Percentiles rank a stretch among this genome's conserved stretches.
phyloP scores from a whole-genome alignment of 805 yeast genomes.

The Starmerella potacharoeniae region DNA sequence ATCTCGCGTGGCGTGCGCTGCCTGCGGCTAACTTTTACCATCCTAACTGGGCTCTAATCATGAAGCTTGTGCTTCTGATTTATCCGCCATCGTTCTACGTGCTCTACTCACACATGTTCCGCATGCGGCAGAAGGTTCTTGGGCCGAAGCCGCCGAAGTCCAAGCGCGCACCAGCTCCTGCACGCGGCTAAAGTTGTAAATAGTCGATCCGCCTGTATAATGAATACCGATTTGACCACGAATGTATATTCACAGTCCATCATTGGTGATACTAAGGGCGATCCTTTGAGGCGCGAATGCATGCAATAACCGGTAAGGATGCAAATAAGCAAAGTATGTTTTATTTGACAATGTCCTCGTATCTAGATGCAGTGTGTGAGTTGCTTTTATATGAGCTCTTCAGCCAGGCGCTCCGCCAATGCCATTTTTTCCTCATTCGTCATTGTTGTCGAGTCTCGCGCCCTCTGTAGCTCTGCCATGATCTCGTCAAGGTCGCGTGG shows the following conservation, averaged over 20 bases:
- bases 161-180: not conserved
- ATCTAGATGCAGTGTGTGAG: too few species aligned
- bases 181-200: too few species aligned
- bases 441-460: conserved; percentile 21
- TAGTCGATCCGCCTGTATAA: too few species aligned
- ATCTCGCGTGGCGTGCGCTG: conserved; percentile 57
- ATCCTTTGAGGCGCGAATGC: too few species aligned
- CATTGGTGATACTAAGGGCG: too few species aligned
- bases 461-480: conserved; percentile 23
- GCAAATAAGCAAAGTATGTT: too few species aligned
- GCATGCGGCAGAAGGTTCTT: conserved; percentile 66
- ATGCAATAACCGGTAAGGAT: too few species aligned
- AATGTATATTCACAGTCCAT: too few species aligned
- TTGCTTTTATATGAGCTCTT: conserved; percentile 21
- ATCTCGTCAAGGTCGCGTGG: conserved; percentile 25
- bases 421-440: conserved; percentile 26
- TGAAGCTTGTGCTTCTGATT: conserved; percentile 47
- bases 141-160: conserved; percentile 19
- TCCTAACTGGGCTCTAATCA: conserved; percentile 41
- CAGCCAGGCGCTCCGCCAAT: conserved; percentile 29
- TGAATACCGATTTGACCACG: too few species aligned
- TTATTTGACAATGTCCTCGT: too few species aligned
- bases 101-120: conserved; percentile 77
- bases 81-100: conserved; percentile 83
- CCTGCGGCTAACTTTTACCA: conserved; percentile 44